Conservation (phyloP, 2,329 filamentous ascomycete genomes). For the Periglandula ipomoeae region DNA sequence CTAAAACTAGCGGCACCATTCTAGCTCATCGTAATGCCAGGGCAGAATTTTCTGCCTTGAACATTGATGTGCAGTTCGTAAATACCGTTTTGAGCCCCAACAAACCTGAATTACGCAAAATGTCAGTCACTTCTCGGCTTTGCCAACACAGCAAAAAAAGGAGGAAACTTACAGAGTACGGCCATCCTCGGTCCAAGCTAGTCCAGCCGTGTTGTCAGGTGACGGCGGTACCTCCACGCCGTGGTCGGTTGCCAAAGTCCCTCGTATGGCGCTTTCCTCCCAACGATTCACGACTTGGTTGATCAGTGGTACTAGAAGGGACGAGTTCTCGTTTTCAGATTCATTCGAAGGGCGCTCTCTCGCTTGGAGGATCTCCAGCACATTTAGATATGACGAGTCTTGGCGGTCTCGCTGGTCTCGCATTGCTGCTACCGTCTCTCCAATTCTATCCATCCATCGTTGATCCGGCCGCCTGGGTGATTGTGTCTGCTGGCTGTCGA, state of each 20-base stretch:
- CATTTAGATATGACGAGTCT: conserved; percentile 26
- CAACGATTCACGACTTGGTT: conserved; percentile 28
- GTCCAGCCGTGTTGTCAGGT: conserved; percentile 50
- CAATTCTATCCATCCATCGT: conserved; percentile 23
- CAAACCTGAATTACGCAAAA: conserved; percentile 34
- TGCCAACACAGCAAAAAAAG: background rate
- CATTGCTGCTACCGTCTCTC: conserved; percentile 27
- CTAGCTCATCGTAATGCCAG: conserved; percentile 45
- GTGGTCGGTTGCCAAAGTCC: conserved; percentile 25
- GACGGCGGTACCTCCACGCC: conserved; percentile 34
- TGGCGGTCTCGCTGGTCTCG: conserved; percentile 26
- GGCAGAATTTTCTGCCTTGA: conserved; percentile 48
- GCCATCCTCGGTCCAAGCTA: conserved; percentile 55
- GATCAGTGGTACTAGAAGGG: conserved; percentile 26
- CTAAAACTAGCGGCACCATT: background rate
- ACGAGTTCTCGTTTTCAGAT: conserved; percentile 26
- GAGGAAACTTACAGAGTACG: conserved; percentile 42
- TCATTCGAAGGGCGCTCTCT: conserved; percentile 22
- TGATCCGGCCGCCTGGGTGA: conserved; percentile 17
- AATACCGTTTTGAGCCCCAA: conserved; percentile 62
- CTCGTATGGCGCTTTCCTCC: conserved; percentile 28
- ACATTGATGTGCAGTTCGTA: conserved; percentile 64
- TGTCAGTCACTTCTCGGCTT: conserved; percentile 12
- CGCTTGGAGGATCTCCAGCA: conserved; percentile 28
- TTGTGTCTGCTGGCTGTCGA: conserved; percentile 2